Conservation (phyloP, 1,139 yeast species). For the Suhomyces coccinellae region DNA sequence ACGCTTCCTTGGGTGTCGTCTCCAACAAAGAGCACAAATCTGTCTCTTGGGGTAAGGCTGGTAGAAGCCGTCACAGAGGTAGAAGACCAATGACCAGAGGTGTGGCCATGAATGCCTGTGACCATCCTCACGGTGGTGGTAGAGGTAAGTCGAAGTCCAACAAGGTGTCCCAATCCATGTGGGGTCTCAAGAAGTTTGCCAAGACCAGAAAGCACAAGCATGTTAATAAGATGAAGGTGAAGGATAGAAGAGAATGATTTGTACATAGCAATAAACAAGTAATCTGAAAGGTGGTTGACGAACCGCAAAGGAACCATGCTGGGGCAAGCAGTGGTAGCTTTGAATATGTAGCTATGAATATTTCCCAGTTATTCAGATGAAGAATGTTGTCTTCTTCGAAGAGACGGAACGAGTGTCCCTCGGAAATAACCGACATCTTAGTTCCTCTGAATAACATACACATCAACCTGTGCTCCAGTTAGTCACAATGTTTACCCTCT, state of each 20-base stretch:
- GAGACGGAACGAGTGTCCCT: no score
- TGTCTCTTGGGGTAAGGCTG: slow-evolving; percentile 93
- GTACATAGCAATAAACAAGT: slow-evolving; percentile 8
- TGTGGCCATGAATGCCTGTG: slow-evolving; percentile 96
- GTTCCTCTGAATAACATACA: no score
- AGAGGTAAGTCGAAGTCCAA: slow-evolving; percentile 98
- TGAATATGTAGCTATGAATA: no score
- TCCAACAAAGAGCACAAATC: slow-evolving; percentile 96
- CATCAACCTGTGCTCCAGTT: no score
- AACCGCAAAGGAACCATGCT: no score
- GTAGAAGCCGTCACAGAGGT: slow-evolving; percentile 90
- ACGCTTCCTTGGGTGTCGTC: slow-evolving; percentile 93
- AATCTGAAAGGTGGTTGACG: no score
- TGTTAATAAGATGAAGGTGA: slow-evolving; percentile 77
- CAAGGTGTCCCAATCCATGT: slow-evolving; percentile 90
- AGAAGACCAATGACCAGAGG: slow-evolving; percentile 96
- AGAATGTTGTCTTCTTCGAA: no score
- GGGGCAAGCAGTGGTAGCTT: no score
- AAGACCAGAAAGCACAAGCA: slow-evolving; percentile 92
- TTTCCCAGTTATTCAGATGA: no score
- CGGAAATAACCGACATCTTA: no score
- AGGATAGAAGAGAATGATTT: slow-evolving; percentile 55
- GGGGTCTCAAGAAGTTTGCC: slow-evolving; percentile 96
- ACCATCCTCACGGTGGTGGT: slow-evolving; percentile 99
- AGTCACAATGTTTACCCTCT: neutral